These are phyloP conservation scores for Clarireedia paspali DNA, from an alignment of 2,329 filamentous ascomycete genomes.

Conservation along the genomic window DNA sequence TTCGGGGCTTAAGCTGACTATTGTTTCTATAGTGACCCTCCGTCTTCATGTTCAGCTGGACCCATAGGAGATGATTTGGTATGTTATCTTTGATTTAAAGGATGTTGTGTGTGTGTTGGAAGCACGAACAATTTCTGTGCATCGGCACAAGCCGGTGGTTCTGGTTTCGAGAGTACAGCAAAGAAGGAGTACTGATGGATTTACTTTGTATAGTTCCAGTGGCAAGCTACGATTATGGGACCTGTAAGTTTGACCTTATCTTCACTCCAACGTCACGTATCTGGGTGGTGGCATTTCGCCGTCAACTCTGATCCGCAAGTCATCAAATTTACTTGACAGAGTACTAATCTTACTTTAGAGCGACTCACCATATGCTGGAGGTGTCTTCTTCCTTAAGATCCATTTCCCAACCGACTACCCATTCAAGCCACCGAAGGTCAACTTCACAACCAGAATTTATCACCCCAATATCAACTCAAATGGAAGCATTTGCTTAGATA, in stretches of 20 bases:
- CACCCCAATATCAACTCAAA: constrained; percentile 99
- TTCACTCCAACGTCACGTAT: constrained; percentile 2
- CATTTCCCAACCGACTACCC: constrained; percentile 99
- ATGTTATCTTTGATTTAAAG: constrained; percentile 38
- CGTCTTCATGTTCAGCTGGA: constrained; percentile 96
- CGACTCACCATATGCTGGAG: constrained; percentile 85
- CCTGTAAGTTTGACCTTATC: constrained; percentile 60
- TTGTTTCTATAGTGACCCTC: constrained; percentile 66
- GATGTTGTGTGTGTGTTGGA: constrained; percentile 9
- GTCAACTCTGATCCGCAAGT: background rate
- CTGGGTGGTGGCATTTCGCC: background rate
- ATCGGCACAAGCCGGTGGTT: constrained; percentile 20
- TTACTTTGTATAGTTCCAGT: constrained; percentile 70
- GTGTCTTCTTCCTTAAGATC: constrained; percentile 98
- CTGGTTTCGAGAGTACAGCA: background rate
- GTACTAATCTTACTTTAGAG: constrained; percentile 10
- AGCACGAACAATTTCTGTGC: constrained; percentile 13
- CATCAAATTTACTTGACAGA: background rate
- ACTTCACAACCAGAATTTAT: constrained; percentile 99
- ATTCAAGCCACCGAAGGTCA: constrained; percentile 99
- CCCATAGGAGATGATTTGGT: constrained; percentile 97
- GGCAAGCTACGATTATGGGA: constrained; percentile 99
- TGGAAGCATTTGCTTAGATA: constrained; percentile 97
- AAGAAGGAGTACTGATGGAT: constrained; percentile 28
- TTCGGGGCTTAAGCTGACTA: constrained; percentile 17